Evolutionary conservation across 768 basidiomycete genomes (phyloP), one percentile per base, ranked within the genome.

Genomic region (Gloeopeniophorella convolvens): DNA sequence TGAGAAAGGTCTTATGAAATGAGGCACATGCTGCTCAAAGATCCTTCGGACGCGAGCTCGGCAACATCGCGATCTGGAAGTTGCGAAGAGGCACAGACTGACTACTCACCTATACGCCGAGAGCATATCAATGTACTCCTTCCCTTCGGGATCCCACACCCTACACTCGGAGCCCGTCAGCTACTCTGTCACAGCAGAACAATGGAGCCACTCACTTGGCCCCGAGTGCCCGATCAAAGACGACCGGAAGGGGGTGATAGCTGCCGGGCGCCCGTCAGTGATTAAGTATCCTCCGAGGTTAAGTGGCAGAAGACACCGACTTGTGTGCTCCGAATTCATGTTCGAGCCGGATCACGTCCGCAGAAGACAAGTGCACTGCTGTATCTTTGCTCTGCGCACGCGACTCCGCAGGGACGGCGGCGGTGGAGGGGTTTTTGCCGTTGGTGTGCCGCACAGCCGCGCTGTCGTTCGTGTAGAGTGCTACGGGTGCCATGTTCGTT

Each of bases 81-180:
- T 33, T 43, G 47, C 41, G 53, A 16, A 47, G 44, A 37, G 41
- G 54, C 12, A 39, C 28, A 15, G 60, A 41, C 21, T 35, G 46
- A 23, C 43, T 34, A 35, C 85, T 72, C 65, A 94, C 89, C 90
- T 94, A 71, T 98, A 98, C 24, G 96, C 96, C 37, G 90, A 89
- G 16, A 99, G 76, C 89, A 97, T 96, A 63, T 99, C 96, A 55
- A 97, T 92, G 70, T 96, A 99, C 63, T 93, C 87, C 44, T 79
- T 84, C 56, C 93, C 94, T 75, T 95, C 93, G 3, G 86, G 88
- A 64, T 96, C 94, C 88, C 89, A 95, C 65, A 92, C 90, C 58
- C 80, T 80, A 44, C 44, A 42, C 48, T 45, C 35, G 52, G 55
- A 37, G 24, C 10, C 20, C 27, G 42, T 64, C 42, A 62, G 59